Evolutionary conservation across 2,329 filamentous ascomycete genomes (phyloP), one percentile per base, ranked within the genome.

Genomic region (Venturia nashicola): DNA sequence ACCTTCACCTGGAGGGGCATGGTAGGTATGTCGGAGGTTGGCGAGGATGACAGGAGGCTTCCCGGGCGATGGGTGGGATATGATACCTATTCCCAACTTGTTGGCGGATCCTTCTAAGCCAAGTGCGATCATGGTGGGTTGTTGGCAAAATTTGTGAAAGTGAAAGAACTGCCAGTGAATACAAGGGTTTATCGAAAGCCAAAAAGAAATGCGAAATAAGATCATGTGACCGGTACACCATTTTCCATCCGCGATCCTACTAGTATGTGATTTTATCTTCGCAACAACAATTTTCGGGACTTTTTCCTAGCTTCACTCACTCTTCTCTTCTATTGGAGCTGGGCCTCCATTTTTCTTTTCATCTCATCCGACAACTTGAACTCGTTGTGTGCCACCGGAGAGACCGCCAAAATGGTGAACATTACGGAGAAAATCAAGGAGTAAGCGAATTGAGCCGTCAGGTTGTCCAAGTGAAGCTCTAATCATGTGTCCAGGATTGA

Each of bases 341-440:
- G 59, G 59, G 36, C 39, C 23, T 60, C 59, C 2, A 42, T 16
- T 34, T 44, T 44, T 16, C 20, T 43, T 43, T 20, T 44, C 9
- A 14, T 27, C 14, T 18, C 36, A 14, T 23, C n/a, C n/a, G 18
- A 60, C 36, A 60, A n/a, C 16, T n/a, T 32, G 42, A 27, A 39
- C 5, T 42, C n/a, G 36, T 39, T 23, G n/a, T 43, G 39, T 32
- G 39, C 39, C 39, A 34, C 6, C 23, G 32, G 59, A n/a, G n/a
- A 62, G 23, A 14, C 43, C 61, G 55, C n/a, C 40, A 79, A 73
- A 72, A 99, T 99, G 94, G 94, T 97, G 77, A 97, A 97, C 81
- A 99, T 99, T 69, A 97, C 94, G 69, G 95, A 99, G 64, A 97
- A 96, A 84, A 99, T 99, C 81, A 99, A 99, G 83, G 94, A 97